Base-by-base conservation (phyloP, 805 yeast genomes). In the Myxozyma geophila region DNA sequence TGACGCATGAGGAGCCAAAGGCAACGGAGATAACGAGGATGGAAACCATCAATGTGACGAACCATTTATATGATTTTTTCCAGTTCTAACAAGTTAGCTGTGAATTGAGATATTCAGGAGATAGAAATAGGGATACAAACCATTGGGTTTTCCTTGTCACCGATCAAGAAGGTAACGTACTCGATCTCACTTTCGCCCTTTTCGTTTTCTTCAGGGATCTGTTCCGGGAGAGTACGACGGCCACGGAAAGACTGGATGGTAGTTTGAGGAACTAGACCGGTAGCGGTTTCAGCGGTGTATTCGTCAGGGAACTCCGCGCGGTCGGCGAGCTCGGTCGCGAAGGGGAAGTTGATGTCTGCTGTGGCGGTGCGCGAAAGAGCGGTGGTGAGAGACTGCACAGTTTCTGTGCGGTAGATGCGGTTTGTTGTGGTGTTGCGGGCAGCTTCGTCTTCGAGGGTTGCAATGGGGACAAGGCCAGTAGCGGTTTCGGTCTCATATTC, bases 1-100 rank as follows among this genome's bases (percentile, higher is more conserved):
- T 87, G 71, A 90, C 88, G 74, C 93, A 88, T 1, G 97, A 88
- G 3, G 97, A 90, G 47, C 97, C 97, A 74, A 90, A 92, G 1
- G 98, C 98, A 37, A 93, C 97, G 71, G 91, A 84, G 62, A 92
- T 87, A 56, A 92, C 97, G 67, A 89, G 81, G 39, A 85, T 68
- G 1, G 97, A 86, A 28, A 90, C 79, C 9, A 86, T 67, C 37
- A 88, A 73, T 0, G 98, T 91, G 73, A 87, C 89, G 1, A 75
- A 58, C 70, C 70, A 68, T 40, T 61, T 67, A 59, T 52, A 59
- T 12, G 7, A 4, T 0, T n/a, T 63, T 10, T 36, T 19, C 70
- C 70, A 68, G 55, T 68, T 68, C 64, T 64, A 39, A 13, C 1
- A 17, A 28, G 39, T 12, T 41, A 15, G 21, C 19, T n/a, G 4